Evolutionary conservation across 179 eudicot species (phyloP), one percentile per base, ranked within the genome.

Genomic region (Spinacia oleracea): DNA sequence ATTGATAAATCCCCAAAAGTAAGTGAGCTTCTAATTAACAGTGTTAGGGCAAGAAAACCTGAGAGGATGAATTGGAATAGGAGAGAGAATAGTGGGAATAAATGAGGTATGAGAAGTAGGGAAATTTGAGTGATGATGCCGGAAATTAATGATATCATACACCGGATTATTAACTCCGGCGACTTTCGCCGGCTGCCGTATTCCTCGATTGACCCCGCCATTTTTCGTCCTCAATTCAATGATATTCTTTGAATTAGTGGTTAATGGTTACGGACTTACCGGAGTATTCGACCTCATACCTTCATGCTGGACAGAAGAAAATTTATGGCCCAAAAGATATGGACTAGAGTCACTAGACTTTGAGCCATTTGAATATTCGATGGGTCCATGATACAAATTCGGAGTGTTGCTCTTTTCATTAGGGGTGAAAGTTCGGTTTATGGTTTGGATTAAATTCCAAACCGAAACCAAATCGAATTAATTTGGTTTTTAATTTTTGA

Each of bases 51-150:
- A 14, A 51, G 40, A 4, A 5, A 23, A 89, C 92, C 95, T 85
- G 92, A 88, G 81, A 89, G 74, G 6, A 87, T 40, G 21, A 91
- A 80, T 21, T 84, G 88, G 48, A 59, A 8, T 83, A 82, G 43
- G 46, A 86, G 85, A 79, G 88, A 84, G 48, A 79, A 67, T 67
- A 60, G 48, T 15, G 88, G 87, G 74, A 89, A 84, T 78, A 81
- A 77, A 72, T 32, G 34, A 71, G 89, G 84, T 77, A 91, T 76
- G 55, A 84, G 20, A 42, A 78, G 81, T 0, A 90, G 84, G 53
- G 90, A 14, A 53, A 86, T 45, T n/a, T 91, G 92, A 75, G 84
- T 83, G 60, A 81, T 32, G 29, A 77, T 6, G 51, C 79, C 82
- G 59, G 77, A 74, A 65, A 87, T 25, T 31, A 58, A 40, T 0